phyloP scores from a whole-genome alignment of 805 yeast species.

The Suhomyces sp. region DNA sequence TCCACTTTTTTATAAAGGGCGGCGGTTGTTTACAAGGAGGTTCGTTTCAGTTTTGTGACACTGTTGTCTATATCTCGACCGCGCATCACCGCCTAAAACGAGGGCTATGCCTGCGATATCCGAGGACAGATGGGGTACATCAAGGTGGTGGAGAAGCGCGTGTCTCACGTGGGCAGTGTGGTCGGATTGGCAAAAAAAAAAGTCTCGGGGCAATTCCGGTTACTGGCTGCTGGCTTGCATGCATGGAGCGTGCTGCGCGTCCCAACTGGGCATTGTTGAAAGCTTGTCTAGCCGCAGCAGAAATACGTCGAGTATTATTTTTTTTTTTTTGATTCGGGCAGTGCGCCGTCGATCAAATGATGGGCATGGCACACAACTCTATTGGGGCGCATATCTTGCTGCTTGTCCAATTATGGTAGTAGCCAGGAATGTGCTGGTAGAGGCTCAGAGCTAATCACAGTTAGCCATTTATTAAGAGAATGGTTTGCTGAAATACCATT shows the following conservation, averaged over 20 bases:
- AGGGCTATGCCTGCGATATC: neutral
- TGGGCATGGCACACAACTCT: neutral
- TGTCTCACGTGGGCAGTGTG: neutral
- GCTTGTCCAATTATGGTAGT: neutral
- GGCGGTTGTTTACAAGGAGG: conserved; percentile 1
- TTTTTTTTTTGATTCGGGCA: neutral
- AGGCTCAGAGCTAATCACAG: neutral
- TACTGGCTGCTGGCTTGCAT: neutral
- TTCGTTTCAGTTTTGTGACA: neutral
- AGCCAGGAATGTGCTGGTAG: neutral
- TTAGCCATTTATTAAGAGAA: neutral
- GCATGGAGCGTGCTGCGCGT: conserved; percentile 1
- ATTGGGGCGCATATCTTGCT: neutral
- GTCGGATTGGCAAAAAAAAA: neutral
- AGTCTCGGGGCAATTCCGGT: neutral
- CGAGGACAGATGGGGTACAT: neutral
- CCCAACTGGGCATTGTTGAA: neutral
- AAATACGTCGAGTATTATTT: neutral
- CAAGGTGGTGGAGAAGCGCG: neutral
- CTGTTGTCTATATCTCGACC: neutral
- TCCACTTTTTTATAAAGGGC: neutral
- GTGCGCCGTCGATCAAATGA: neutral
- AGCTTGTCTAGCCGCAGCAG: neutral
- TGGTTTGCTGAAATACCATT: neutral
- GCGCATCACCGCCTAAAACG: neutral